Conservation (phyloP, 1,284 basidiomycete species). For the Naganishia albida region DNA sequence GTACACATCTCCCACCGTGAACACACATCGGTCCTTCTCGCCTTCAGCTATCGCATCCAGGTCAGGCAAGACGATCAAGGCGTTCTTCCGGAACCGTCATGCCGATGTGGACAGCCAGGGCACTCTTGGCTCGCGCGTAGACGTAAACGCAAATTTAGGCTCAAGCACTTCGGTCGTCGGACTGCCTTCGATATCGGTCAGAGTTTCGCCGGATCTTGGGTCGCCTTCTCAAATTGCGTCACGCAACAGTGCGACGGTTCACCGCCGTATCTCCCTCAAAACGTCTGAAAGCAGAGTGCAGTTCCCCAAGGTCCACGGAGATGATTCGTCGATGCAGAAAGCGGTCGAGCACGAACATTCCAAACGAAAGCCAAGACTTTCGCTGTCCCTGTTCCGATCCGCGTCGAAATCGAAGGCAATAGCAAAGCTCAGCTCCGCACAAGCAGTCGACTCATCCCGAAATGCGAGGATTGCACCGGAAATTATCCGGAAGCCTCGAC, state of each 20-base stretch:
- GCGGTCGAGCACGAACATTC: too few species aligned
- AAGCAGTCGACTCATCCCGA: too few species aligned
- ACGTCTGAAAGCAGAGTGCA: neutral
- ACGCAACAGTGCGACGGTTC: too few species aligned
- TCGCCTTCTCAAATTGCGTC: neutral
- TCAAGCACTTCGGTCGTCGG: neutral
- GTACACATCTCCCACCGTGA: neutral
- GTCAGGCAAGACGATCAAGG: constrained; percentile 23
- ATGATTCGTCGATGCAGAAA: neutral
- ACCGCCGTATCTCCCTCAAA: neutral
- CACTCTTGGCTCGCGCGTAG: too few species aligned
- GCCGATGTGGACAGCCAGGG: too few species aligned
- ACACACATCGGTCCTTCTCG: constrained; percentile 13
- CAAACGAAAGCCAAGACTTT: constrained; percentile 5
- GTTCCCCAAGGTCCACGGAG: neutral
- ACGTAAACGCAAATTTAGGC: too few species aligned
- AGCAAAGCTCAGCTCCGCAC: neutral
- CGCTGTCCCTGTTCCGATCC: constrained; percentile 7
- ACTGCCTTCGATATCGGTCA: neutral
- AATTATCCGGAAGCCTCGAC: neutral
- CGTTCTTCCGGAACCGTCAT: constrained; percentile 17
- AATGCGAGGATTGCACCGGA: neutral
- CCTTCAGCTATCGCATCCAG: constrained; percentile 5
- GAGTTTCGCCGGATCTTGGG: neutral
- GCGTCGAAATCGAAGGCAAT: constrained; percentile 13